These are phyloP conservation scores for Penicillium digitatum DNA, from an alignment of 2,329 filamentous ascomycete genomes.

Conservation along the genomic window DNA sequence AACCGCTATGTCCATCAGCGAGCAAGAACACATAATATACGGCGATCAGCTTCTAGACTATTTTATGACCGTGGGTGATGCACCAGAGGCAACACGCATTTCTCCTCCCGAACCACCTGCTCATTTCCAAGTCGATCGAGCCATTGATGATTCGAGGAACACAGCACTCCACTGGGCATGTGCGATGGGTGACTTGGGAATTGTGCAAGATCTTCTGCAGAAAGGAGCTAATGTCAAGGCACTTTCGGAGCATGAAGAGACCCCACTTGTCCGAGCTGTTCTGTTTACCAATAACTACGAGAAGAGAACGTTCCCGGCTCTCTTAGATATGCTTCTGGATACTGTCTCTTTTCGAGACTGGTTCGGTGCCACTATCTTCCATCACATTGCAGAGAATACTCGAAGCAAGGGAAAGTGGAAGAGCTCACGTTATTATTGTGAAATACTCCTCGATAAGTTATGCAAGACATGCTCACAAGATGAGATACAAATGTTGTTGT, in stretches of 20 bases:
- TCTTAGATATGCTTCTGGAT: slow-evolving; percentile 77
- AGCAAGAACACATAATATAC: slow-evolving; percentile 85
- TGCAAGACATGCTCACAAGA: slow-evolving; percentile 71
- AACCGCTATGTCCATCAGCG: slow-evolving; percentile 54
- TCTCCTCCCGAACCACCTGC: slow-evolving; percentile 72
- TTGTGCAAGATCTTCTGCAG: slow-evolving; percentile 79
- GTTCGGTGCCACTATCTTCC: slow-evolving; percentile 82
- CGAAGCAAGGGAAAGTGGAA: slow-evolving; percentile 80
- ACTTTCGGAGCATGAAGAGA: slow-evolving; percentile 70
- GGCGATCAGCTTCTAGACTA: slow-evolving; percentile 93
- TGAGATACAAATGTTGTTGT: slow-evolving; percentile 73
- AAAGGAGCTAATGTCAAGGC: slow-evolving; percentile 72
- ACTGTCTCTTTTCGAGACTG: slow-evolving; percentile 77
- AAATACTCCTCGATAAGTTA: slow-evolving; percentile 83
- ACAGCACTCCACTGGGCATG: slow-evolving; percentile 96
- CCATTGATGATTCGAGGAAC: slow-evolving; percentile 90
- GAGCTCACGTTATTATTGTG: slow-evolving; percentile 88
- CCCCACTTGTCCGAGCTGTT: slow-evolving; percentile 88
- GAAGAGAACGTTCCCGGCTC: slow-evolving; percentile 79
- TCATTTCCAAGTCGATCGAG: slow-evolving; percentile 82
- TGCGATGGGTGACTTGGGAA: slow-evolving; percentile 92
- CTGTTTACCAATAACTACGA: slow-evolving; percentile 97
- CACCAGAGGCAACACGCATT: slow-evolving; percentile 57
- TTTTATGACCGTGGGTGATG: slow-evolving; percentile 81
- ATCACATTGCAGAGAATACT: slow-evolving; percentile 88